phyloP scores from a whole-genome alignment of 1,284 basidiomycete genomes.

The Irpex rosettiformis region DNA sequence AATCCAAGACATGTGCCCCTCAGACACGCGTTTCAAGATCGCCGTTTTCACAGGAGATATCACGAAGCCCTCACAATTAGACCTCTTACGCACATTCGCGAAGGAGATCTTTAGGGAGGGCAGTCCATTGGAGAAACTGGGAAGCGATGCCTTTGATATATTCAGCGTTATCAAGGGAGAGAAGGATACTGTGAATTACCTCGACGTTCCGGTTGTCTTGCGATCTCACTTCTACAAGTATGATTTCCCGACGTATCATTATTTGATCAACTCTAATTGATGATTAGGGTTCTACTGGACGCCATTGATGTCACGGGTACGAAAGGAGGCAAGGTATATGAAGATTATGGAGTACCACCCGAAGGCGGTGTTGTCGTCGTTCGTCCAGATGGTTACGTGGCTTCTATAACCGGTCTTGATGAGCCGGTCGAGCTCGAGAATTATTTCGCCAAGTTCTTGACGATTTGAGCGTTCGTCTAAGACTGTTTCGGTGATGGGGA shows the following conservation, averaged over 20 bases:
- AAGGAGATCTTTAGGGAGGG: neutral
- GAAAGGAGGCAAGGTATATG: neutral
- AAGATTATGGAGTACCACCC: neutral
- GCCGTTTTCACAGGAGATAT: constrained; percentile 7
- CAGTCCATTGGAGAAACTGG: neutral
- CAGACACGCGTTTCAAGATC: constrained; percentile 11
- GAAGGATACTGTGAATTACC: constrained; percentile 19
- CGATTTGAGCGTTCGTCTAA: neutral
- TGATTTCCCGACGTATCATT: neutral
- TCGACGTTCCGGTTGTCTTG: constrained; percentile 19
- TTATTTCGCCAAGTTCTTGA: neutral
- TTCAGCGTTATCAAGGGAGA: neutral
- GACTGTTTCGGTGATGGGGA: neutral
- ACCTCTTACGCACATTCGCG: neutral
- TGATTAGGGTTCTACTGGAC: neutral
- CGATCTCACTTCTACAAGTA: constrained; percentile 25
- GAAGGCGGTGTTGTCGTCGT: neutral
- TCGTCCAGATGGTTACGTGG: constrained; percentile 1
- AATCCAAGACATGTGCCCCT: constrained; percentile 14
- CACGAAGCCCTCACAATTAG: neutral
- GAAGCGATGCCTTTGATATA: neutral
- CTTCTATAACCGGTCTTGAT: neutral
- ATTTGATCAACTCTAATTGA: neutral
- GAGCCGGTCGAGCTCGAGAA: neutral
- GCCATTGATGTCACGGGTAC: neutral